Base-by-base conservation (phyloP, 805 yeast genomes). In the Starmerella apicola region DNA sequence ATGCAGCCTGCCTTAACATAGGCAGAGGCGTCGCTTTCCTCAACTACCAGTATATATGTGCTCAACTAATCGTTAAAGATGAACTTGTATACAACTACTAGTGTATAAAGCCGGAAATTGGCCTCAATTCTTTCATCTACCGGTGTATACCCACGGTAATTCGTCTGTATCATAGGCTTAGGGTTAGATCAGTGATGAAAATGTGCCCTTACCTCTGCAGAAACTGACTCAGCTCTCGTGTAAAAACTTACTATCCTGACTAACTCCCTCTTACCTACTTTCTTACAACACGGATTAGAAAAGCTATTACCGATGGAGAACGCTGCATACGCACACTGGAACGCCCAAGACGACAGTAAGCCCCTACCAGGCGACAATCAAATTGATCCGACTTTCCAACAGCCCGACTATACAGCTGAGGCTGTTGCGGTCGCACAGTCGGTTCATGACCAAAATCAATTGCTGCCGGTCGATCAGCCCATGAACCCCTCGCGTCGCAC, bases 351-450 rank as follows among this genome's bases (percentile, higher is more conserved):
- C 35, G 53, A 51, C 22, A 44, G 42, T 30, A 51, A 52, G 47
- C 49, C 47, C 41, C 43, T 51, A 20, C 50, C 54, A 27, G 51
- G 49, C 24, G 54, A 51, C 23, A 49, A 48, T 36, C 56, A 52
- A 41, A 52, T 52, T 32, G 56, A 52, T 38, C 56, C 56, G 27
- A 50, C 50, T 17, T 52, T 52, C 49, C 55, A 51, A 34, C 52
- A 48, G 38, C 34, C 51, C 13, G 55, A 52, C 44, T 52, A 49
- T 40, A 51, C 55, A 15, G 52, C 55, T n/a, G 56, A 52, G 34
- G 56, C 56, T 15, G 56, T 52, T 19, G 54, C 55, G 13, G 54
- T 51, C 23, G 53, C 53, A 15, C 49, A 46, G 41, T 43, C 49
- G 36, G 55, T 51, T 30, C 55, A 51, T 42, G 53, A 50, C 40